Evolutionary conservation across 2,329 filamentous ascomycete species (phyloP).

Genomic region (Aaosphaeria pasadenensis): DNA sequence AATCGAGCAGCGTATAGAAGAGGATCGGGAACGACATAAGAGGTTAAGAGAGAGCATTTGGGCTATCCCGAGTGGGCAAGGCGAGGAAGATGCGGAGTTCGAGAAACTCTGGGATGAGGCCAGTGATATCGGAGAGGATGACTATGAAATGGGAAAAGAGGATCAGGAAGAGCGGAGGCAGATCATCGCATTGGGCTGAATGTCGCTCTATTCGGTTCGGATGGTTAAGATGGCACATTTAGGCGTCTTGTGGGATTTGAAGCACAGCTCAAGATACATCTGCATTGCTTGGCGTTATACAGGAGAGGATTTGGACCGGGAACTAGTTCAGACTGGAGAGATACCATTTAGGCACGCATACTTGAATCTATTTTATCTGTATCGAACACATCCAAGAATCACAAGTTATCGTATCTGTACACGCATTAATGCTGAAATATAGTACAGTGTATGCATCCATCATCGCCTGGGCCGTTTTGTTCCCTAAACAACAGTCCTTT

Average conservation of each 20-base stretch:
- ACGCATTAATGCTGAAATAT: conserved; percentile 25
- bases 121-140: conserved; percentile 84
- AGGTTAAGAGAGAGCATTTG: conserved; percentile 87
- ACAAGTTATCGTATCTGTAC: conserved; percentile 34
- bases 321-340: conserved; percentile 10
- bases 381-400: conserved; percentile 29
- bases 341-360: conserved; percentile 24
- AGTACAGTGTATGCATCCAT: background rate
- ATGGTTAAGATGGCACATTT: background rate
- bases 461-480: no score
- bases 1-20: conserved; percentile 94
- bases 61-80: conserved; percentile 68
- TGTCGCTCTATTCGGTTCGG: background rate
- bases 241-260: background rate
- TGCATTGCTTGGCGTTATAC: conserved; percentile 26
- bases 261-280: background rate
- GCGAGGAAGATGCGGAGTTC: conserved; percentile 63
- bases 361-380: conserved; percentile 16
- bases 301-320: background rate
- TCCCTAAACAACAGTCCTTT: conserved; percentile 34
- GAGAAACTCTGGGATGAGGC: conserved; percentile 82
- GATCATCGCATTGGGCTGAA: conserved; percentile 40
- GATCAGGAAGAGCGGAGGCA: conserved; percentile 59
- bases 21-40: conserved; percentile 94
- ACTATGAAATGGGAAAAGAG: conserved; percentile 72